These are phyloP conservation scores for Hibiscus tridactylites DNA, from an alignment of 345 rosid species.

Conservation along the genomic window DNA sequence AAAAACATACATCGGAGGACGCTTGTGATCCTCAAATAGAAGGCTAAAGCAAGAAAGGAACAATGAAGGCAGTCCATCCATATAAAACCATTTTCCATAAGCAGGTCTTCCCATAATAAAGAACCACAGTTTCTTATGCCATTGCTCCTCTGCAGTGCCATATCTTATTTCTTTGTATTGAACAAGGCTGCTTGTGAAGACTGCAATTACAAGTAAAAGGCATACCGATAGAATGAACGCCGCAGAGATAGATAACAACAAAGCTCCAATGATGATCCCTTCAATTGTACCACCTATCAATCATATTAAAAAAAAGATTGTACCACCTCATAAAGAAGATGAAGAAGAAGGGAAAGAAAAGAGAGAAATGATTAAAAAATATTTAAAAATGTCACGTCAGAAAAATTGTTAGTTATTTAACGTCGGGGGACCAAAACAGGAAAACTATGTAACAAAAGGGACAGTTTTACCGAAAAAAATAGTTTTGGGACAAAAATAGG, in stretches of 20 bases:
- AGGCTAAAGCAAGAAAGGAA: slow-evolving; percentile 33
- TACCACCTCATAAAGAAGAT: no score
- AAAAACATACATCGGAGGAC: slow-evolving; percentile 33
- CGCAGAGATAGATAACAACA: slow-evolving; percentile 34
- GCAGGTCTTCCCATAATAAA: slow-evolving; percentile 25
- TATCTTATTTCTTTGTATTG: slow-evolving; percentile 40
- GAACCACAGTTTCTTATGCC: slow-evolving; percentile 29
- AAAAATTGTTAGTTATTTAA: no score
- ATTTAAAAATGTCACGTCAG: no score
- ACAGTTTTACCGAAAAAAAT: no score
- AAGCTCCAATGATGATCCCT: slow-evolving; percentile 40
- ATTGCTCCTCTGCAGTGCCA: slow-evolving; percentile 14
- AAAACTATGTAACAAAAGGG: no score
- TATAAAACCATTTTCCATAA: slow-evolving; percentile 43
- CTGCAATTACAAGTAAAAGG: slow-evolving; percentile 28
- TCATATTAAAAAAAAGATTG: no score
- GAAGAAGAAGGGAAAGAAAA: no score
- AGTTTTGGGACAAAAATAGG: no score
- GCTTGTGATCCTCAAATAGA: slow-evolving; percentile 38
- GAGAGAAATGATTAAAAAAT: no score
- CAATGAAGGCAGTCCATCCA: slow-evolving; percentile 31
- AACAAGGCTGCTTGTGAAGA: slow-evolving; percentile 29
- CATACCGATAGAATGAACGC: slow-evolving; percentile 31
- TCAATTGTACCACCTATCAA: slow-evolving; percentile 33
- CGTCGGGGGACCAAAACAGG: no score